Conservation (phyloP, 805 yeast species). For the Hanseniaspora valbyensis region DNA sequence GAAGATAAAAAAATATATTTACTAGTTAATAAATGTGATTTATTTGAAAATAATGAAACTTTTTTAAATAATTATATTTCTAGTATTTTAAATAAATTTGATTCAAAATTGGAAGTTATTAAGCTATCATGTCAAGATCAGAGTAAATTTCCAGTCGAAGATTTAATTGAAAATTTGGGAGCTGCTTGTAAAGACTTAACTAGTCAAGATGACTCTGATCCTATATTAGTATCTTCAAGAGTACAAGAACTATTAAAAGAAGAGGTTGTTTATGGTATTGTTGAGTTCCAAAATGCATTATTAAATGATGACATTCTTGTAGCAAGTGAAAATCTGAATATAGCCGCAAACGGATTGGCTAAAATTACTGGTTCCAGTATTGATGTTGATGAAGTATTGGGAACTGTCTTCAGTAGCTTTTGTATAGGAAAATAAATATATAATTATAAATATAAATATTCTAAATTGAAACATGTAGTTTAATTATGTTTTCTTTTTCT, state of each 20-base stretch:
- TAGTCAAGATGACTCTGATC: conserved; percentile 42
- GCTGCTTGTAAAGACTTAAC: conserved; percentile 40
- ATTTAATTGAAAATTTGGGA: conserved; percentile 34
- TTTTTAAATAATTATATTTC: background rate
- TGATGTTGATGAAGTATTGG: conserved; percentile 82
- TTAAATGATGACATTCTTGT: conserved; percentile 54
- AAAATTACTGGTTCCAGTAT: conserved; percentile 82
- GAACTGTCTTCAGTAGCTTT: conserved; percentile 80
- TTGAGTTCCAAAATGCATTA: conserved; percentile 45
- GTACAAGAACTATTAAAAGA: conserved; percentile 61
- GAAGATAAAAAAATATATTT: conserved; percentile 29
- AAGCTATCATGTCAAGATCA: conserved; percentile 51
- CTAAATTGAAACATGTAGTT: too few species aligned
- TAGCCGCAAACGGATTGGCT: conserved; percentile 78
- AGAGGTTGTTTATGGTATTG: conserved; percentile 67
- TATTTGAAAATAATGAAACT: conserved; percentile 23
- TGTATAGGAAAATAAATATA: conserved; percentile 79
- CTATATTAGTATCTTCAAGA: conserved; percentile 62
- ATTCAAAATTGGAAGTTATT: conserved; percentile 21
- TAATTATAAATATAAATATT: too few species aligned
- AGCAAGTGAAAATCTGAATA: conserved; percentile 64
- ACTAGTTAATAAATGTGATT: conserved; percentile 52
- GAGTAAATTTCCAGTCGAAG: conserved; percentile 42
- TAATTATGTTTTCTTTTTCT: too few species aligned
- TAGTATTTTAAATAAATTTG: conserved; percentile 21